These are phyloP conservation scores for Sextonia rubra DNA, from an alignment of 164 flowering plant genomes.

Conservation along the genomic window DNA sequence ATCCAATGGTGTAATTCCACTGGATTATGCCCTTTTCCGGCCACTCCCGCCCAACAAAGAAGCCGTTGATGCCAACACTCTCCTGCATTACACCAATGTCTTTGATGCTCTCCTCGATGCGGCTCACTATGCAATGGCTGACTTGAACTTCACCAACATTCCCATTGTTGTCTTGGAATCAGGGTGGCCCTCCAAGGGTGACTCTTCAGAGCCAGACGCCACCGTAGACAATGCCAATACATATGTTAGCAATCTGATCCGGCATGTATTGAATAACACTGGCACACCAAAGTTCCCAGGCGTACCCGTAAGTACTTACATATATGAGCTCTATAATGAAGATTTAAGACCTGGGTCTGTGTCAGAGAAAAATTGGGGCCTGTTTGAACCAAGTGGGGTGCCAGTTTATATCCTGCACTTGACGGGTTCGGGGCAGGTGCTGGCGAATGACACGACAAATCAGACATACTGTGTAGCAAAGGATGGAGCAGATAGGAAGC, in stretches of 20 bases:
- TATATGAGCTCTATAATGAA: conserved; percentile 91
- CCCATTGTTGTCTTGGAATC: conserved; percentile 73
- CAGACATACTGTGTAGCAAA: conserved; percentile 71
- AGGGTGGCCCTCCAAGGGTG: conserved; percentile 91
- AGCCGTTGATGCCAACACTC: conserved; percentile 84
- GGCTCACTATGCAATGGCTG: conserved; percentile 70
- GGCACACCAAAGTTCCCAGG: conserved; percentile 93
- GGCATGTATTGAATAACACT: conserved; percentile 74
- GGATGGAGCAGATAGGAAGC: conserved; percentile 60
- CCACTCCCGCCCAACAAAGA: conserved; percentile 82
- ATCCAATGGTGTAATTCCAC: conserved; percentile 68
- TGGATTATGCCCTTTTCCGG: conserved; percentile 86
- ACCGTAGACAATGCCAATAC: conserved; percentile 80
- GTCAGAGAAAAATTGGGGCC: conserved; percentile 93
- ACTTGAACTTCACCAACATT: conserved; percentile 65
- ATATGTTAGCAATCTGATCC: conserved; percentile 74
- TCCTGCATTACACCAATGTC: conserved; percentile 80
- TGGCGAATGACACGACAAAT: conserved; percentile 84
- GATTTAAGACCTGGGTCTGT: conserved; percentile 61
- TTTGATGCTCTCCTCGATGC: conserved; percentile 91
- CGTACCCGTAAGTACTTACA: conserved; percentile 69
- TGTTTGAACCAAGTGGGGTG: conserved; percentile 62
- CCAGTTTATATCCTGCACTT: conserved; percentile 66
- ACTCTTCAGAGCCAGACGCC: conserved; percentile 64
- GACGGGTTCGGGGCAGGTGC: conserved; percentile 66